These are phyloP conservation scores for Rosa multiflora DNA, from an alignment of 306 rosid genomes.

Conservation along the genomic window DNA sequence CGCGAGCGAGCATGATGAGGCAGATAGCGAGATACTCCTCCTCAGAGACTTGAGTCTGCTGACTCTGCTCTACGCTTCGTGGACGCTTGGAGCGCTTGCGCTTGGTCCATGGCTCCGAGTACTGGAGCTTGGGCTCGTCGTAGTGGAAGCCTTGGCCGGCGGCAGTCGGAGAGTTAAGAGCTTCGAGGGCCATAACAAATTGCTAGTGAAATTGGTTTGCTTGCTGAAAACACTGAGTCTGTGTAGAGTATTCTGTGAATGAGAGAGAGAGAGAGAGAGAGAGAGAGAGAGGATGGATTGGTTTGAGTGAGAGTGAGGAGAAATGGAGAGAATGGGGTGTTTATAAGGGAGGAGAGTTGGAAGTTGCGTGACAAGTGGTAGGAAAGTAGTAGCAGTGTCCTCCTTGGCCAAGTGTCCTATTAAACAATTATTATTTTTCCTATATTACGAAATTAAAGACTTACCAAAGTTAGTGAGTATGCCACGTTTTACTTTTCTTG, in stretches of 20 bases:
- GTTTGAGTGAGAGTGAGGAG: constrained; percentile 40
- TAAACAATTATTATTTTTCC: neutral
- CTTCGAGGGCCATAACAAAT: constrained; percentile 70
- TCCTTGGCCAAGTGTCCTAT: constrained; percentile 18
- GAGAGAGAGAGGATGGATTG: neutral
- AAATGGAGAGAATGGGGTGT: constrained; percentile 13
- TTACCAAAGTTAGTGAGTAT: constrained; percentile 15
- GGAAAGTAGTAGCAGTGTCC: constrained; percentile 53
- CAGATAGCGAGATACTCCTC: constrained; percentile 97
- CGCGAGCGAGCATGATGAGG: constrained; percentile 97
- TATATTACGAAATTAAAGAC: neutral
- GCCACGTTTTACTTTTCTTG: constrained; percentile 53
- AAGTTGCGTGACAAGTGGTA: constrained; percentile 88
- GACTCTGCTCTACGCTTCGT: constrained; percentile 54
- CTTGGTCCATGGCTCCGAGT: constrained; percentile 76
- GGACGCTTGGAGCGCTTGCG: constrained; percentile 88
- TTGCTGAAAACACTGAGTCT: neutral
- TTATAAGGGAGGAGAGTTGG: constrained; percentile 49
- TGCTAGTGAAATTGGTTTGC: neutral
- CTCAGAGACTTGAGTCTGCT: constrained; percentile 45
- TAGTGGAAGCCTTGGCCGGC: constrained; percentile 54
- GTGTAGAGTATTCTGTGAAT: neutral
- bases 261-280: neutral
- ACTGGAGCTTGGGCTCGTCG: constrained; percentile 39
- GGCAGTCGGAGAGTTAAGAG: constrained; percentile 77